A percentile compares a stretch with the other conserved stretches of the same genome.
These are phyloP conservation scores for Leccinellum albellum DNA, from an alignment of 768 basidiomycete genomes.

Conservation along the genomic window DNA sequence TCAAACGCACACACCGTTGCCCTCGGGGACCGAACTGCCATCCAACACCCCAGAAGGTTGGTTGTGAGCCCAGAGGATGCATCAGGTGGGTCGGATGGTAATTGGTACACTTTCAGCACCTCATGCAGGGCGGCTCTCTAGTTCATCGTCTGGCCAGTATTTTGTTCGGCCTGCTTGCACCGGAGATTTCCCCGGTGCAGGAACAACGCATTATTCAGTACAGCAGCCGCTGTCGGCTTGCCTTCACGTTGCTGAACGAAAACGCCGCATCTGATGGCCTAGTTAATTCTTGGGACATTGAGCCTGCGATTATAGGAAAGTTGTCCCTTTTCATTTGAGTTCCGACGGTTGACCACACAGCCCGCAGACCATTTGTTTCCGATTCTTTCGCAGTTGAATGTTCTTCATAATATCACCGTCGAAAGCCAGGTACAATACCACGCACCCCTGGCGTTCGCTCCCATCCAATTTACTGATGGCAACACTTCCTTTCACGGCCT, in stretches of 20 bases:
- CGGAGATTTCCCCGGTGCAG: slow-evolving; percentile 45
- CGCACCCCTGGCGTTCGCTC: slow-evolving; percentile 82
- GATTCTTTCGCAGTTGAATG: slow-evolving; percentile 51
- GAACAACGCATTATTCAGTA: slow-evolving; percentile 65
- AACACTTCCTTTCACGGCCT: slow-evolving; percentile 50
- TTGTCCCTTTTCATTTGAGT: slow-evolving; percentile 16
- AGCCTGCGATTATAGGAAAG: slow-evolving; percentile 60
- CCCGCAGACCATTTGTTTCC: slow-evolving; percentile 66
- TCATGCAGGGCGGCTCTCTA: slow-evolving; percentile 22
- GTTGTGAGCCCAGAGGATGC: slow-evolving; percentile 22
- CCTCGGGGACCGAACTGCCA: slow-evolving; percentile 23
- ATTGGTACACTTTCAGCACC: slow-evolving; percentile 1
- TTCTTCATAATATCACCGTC: slow-evolving; percentile 85
- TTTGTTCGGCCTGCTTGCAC: slow-evolving; percentile 38
- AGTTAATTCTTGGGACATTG: slow-evolving; percentile 70
- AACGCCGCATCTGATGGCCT: slow-evolving; percentile 66
- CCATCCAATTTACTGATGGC: slow-evolving; percentile 34
- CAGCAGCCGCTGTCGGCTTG: slow-evolving; percentile 75
- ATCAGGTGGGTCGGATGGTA: slow-evolving; percentile 23
- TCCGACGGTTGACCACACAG: slow-evolving; percentile 14
- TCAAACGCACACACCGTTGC: slow-evolving; percentile 21
- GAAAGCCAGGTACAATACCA: slow-evolving; percentile 94
- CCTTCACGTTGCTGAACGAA: slow-evolving; percentile 93
- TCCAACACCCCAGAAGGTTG: slow-evolving; percentile 20
- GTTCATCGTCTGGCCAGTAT: slow-evolving; percentile 39